Evolutionary conservation across 2,329 filamentous ascomycete genomes (phyloP).

Genomic region (Aspergillus pseudoterreus): DNA sequence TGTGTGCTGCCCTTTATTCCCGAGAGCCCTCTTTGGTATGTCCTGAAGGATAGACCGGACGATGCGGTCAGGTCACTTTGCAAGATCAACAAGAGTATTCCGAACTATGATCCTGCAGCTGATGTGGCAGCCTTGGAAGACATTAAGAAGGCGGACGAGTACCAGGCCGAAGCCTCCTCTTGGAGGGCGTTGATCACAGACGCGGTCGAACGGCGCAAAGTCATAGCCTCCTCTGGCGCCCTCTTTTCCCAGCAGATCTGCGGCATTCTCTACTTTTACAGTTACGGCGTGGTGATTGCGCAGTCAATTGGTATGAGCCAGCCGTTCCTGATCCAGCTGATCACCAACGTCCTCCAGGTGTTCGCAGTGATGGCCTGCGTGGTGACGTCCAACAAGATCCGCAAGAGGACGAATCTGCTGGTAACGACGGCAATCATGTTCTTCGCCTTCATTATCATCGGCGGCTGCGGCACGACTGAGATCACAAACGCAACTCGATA

Average conservation of each 20-base stretch:
- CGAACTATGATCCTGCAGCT: not conserved
- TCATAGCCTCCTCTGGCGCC: not conserved
- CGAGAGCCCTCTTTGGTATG: not conserved
- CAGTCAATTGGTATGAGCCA: not conserved
- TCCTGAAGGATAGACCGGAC: not conserved
- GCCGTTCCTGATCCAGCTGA: not conserved
- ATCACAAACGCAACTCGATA: not conserved
- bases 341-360: not conserved
- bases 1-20: not conserved
- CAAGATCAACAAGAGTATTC: not conserved
- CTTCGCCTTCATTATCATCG: not conserved
- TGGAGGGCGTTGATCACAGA: not conserved
- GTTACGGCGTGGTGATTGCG: not conserved
- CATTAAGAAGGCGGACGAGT: not conserved
- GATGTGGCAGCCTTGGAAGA: not conserved
- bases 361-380: not conserved
- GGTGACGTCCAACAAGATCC: conserved; percentile 1
- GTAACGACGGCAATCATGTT: not conserved
- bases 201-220: conserved; percentile 1
- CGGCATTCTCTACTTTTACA: conserved; percentile 2
- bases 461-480: not conserved
- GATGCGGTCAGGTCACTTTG: not conserved
- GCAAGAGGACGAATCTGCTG: not conserved
- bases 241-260: conserved; percentile 1
- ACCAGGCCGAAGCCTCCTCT: not conserved